phyloP scores from a whole-genome alignment of 1,284 basidiomycete species.

The Stereum hirsutum region DNA sequence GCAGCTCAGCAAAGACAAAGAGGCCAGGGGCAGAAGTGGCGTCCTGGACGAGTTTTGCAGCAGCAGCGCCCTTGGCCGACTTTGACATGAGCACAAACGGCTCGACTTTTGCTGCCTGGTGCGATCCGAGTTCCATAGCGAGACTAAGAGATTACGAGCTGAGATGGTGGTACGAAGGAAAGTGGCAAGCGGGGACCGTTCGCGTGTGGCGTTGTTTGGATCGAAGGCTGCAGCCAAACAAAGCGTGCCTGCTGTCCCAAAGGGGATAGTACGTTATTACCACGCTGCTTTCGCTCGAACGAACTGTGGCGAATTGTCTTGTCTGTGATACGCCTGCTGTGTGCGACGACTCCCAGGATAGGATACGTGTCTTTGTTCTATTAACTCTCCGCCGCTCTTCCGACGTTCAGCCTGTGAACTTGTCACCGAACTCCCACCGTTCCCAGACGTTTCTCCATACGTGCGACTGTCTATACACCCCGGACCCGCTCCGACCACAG shows the following conservation, averaged over 20 bases:
- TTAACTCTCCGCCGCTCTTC: too few species aligned
- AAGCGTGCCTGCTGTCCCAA: background rate
- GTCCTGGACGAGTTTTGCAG: slow-evolving; percentile 81
- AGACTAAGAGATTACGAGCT: background rate
- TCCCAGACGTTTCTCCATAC: too few species aligned
- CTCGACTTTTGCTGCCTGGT: slow-evolving; percentile 58
- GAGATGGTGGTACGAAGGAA: background rate
- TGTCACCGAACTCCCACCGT: too few species aligned
- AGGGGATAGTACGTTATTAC: too few species aligned
- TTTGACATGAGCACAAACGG: slow-evolving; percentile 87
- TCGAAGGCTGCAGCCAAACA: slow-evolving; percentile 2
- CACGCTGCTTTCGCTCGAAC: background rate
- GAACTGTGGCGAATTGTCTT: background rate
- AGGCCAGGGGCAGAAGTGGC: slow-evolving; percentile 84
- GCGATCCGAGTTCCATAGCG: slow-evolving; percentile 12
- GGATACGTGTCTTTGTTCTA: too few species aligned
- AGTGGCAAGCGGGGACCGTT: background rate
- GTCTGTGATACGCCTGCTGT: too few species aligned
- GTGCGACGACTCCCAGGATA: background rate
- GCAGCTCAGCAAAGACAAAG: slow-evolving; percentile 84
- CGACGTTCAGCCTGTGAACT: too few species aligned
- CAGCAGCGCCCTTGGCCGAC: slow-evolving; percentile 83
- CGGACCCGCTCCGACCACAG: too few species aligned
- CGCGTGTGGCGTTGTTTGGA: slow-evolving; percentile 1
- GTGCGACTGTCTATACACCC: too few species aligned